Evolutionary conservation across 2,329 filamentous ascomycete species (phyloP).

Genomic region (Fusarium sp.): DNA sequence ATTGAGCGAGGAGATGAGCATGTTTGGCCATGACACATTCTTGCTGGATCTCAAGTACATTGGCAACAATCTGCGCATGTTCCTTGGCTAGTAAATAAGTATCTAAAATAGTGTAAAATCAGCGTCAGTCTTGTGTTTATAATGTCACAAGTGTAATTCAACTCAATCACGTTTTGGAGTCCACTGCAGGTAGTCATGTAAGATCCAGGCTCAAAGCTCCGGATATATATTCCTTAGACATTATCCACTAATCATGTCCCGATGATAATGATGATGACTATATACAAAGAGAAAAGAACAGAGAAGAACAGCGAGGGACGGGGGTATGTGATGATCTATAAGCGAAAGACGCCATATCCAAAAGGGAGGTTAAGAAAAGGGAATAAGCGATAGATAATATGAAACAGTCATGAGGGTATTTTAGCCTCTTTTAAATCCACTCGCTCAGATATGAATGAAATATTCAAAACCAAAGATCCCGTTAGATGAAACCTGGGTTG

Average conservation of each 20-base stretch:
- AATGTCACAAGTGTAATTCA: not conserved
- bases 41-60: slow-evolving; percentile 92
- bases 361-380: not conserved
- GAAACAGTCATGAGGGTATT: slow-evolving; percentile 26
- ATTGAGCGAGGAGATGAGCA: slow-evolving; percentile 90
- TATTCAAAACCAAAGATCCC: not conserved
- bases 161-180: not conserved
- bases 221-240: slow-evolving; percentile 34
- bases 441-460: slow-evolving; percentile 1
- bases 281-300: slow-evolving; percentile 15
- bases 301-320: slow-evolving; percentile 16
- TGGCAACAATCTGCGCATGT: slow-evolving; percentile 82
- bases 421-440: slow-evolving; percentile 14
- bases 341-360: slow-evolving; percentile 30
- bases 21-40: slow-evolving; percentile 98
- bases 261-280: slow-evolving; percentile 26
- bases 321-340: slow-evolving; percentile 39
- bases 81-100: slow-evolving; percentile 67
- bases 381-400: slow-evolving; percentile 12
- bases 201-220: slow-evolving; percentile 11
- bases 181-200: slow-evolving; percentile 15
- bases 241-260: slow-evolving; percentile 40
- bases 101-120: not conserved
- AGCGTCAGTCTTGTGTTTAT: not conserved
- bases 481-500: slow-evolving; percentile 42